A percentile compares a stretch with the other conserved stretches of the same genome.
Evolutionary conservation across 805 yeast species (phyloP).

Genomic region (Sungouiozyma intestinalis): DNA sequence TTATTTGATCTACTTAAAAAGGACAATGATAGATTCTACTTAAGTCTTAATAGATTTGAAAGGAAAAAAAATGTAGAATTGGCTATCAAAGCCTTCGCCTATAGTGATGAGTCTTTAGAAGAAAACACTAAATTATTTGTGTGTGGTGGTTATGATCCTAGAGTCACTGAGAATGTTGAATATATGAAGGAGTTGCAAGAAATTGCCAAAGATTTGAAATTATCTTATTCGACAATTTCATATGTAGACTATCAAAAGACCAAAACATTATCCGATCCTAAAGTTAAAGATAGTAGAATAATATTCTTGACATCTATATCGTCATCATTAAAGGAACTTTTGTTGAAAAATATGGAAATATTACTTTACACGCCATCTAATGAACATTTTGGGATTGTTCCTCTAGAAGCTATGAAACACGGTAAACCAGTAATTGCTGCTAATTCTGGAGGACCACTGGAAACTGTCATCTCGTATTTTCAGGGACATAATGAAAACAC

Average conservation of each 20-base stretch:
- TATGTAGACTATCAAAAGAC: conserved; percentile 20
- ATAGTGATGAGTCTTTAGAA: conserved; percentile 22
- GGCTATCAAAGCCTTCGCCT: conserved; percentile 60
- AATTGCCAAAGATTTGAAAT: conserved; percentile 35
- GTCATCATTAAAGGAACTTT: conserved; percentile 48
- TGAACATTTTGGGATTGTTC: conserved; percentile 98
- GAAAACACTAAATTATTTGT: conserved; percentile 45
- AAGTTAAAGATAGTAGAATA: conserved; percentile 36
- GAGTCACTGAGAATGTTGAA: conserved; percentile 65
- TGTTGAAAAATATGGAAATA: conserved; percentile 47
- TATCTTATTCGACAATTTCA: conserved; percentile 37
- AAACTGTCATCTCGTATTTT: conserved; percentile 39
- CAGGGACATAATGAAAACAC: conserved; percentile 19
- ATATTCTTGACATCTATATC: conserved; percentile 76
- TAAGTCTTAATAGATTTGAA: conserved; percentile 86
- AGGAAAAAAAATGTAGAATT: conserved; percentile 70
- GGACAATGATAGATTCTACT: conserved; percentile 31
- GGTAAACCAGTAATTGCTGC: conserved; percentile 80
- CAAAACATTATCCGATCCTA: conserved; percentile 6
- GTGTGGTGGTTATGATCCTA: conserved; percentile 85
- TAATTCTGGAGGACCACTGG: conserved; percentile 88
- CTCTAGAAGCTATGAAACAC: conserved; percentile 84
- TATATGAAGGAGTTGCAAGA: conserved; percentile 52
- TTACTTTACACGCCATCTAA: conserved; percentile 80
- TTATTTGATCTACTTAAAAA: conserved; percentile 12